A percentile compares a stretch with the other conserved stretches of the same genome.
Evolutionary conservation across 345 rosid species (phyloP).

Genomic region (Eucalyptus albens): DNA sequence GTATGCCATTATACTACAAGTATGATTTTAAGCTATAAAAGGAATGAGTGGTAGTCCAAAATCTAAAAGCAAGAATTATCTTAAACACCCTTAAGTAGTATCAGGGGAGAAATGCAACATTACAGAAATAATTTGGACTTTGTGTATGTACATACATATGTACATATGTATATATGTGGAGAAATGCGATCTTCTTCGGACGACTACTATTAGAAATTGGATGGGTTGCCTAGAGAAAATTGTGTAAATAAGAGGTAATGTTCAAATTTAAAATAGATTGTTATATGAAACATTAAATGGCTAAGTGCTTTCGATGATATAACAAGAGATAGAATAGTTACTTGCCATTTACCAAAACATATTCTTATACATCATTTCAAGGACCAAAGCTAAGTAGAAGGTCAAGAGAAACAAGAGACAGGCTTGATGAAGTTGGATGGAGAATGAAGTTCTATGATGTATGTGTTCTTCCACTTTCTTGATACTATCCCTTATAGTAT

Average conservation of each 20-base stretch:
- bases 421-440: neutral
- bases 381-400: neutral
- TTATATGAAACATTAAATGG: neutral
- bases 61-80: neutral
- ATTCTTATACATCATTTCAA: neutral
- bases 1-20: neutral
- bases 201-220: neutral
- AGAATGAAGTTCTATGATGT: neutral
- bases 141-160: neutral
- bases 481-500: neutral
- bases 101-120: neutral
- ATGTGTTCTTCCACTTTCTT: neutral
- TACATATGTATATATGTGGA: neutral
- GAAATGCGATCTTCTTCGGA: neutral
- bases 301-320: neutral
- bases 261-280: neutral
- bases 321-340: neutral
- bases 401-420: neutral
- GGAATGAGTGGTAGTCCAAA: neutral
- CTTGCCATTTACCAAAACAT: neutral
- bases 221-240: neutral
- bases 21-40: neutral
- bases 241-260: neutral
- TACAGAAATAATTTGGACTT: neutral
- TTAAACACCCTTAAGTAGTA: neutral